Conservation (phyloP, 1,284 basidiomycete species). For the Ganoderma meredithae region DNA sequence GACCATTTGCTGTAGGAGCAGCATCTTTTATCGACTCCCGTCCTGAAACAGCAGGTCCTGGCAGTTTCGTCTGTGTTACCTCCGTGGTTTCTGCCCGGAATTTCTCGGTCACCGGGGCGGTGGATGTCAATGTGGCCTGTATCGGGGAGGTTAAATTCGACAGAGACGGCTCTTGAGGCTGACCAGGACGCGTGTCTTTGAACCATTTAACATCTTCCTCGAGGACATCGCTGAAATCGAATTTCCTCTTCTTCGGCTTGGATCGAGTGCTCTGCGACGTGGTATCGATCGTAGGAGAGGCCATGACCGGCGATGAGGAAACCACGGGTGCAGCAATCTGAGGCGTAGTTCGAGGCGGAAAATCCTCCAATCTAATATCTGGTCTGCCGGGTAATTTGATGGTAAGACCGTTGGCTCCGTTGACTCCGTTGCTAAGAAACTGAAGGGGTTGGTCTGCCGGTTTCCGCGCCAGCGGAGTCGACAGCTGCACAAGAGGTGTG, state of each 20-base stretch:
- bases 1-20: not conserved
- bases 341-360: not conserved
- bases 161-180: not conserved
- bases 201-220: constrained; percentile 33
- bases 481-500: not conserved
- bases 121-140: not conserved
- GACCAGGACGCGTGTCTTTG: constrained; percentile 21
- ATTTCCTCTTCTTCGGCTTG: constrained; percentile 25
- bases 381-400: not conserved
- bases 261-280: constrained; percentile 6
- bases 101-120: not conserved
- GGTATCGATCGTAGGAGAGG: constrained; percentile 3
- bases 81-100: not conserved
- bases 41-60: not conserved
- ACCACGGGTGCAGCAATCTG: not conserved
- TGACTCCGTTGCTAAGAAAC: not conserved
- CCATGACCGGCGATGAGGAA: too few species aligned
- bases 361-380: not conserved
- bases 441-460: not conserved
- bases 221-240: constrained; percentile 28
- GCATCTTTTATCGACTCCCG: not conserved
- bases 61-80: not conserved
- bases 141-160: not conserved
- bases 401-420: not conserved
- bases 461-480: not conserved